Conservation (phyloP, 1,139 yeast genomes). For the Magnusiomyces sp. region DNA sequence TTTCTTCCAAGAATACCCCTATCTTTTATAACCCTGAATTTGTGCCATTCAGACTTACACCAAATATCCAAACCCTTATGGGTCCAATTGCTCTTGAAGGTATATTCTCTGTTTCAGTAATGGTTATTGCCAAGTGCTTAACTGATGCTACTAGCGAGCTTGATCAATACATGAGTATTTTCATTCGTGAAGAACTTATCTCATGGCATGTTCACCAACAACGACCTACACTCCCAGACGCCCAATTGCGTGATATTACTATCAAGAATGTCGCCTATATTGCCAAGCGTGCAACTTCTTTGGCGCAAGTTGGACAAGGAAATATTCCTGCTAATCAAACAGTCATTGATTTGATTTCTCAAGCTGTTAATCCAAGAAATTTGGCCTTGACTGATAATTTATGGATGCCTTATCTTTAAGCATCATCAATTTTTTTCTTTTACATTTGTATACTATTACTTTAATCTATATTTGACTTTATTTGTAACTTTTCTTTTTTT, state of each 20-base stretch:
- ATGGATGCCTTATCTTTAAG: slow-evolving; percentile 88
- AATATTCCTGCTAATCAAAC: slow-evolving; percentile 85
- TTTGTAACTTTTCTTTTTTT: slow-evolving; percentile 1
- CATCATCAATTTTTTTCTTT: slow-evolving; percentile 4
- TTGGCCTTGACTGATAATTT: slow-evolving; percentile 86
- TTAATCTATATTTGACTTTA: slow-evolving; percentile 1
- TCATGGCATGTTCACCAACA: slow-evolving; percentile 86
- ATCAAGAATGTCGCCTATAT: slow-evolving; percentile 81
- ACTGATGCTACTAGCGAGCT: slow-evolving; percentile 83
- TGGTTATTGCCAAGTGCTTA: slow-evolving; percentile 80
- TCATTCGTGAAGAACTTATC: slow-evolving; percentile 89
- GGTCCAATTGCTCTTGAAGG: slow-evolving; percentile 94
- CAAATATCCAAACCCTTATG: slow-evolving; percentile 85
- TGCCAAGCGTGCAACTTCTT: slow-evolving; percentile 49
- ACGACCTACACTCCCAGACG: slow-evolving; percentile 58
- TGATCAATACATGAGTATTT: slow-evolving; percentile 70
- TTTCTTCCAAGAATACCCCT: slow-evolving; percentile 62
- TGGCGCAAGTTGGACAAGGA: slow-evolving; percentile 73
- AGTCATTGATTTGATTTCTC: slow-evolving; percentile 82
- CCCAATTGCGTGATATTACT: slow-evolving; percentile 79
- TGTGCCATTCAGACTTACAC: slow-evolving; percentile 94
- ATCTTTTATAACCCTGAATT: slow-evolving; percentile 88
- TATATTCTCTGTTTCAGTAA: slow-evolving; percentile 72
- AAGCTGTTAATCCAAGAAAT: slow-evolving; percentile 93
- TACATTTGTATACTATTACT: slow-evolving; percentile 5